phyloP scores from a whole-genome alignment of 106 monocot species.

The Gastrodia elata region DNA sequence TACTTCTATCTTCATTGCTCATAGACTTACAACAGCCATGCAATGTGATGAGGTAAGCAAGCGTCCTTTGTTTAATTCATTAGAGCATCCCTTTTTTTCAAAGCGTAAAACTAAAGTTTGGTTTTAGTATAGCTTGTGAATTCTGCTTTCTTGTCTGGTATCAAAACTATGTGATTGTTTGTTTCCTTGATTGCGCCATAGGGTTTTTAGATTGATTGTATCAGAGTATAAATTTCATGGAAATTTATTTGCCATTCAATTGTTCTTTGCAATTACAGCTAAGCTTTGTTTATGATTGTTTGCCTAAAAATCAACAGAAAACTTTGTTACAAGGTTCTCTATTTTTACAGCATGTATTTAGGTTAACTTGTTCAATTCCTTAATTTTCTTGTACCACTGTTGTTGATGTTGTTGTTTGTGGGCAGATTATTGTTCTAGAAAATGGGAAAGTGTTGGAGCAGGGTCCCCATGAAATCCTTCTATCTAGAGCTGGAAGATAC shows the following conservation, averaged over 20 bases:
- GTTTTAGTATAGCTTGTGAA: neutral
- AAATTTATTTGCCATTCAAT: no score
- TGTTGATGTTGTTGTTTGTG: neutral
- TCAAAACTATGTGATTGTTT: neutral
- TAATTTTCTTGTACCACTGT: neutral
- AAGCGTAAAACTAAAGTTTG: no score
- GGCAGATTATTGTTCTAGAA: slow-evolving; percentile 95
- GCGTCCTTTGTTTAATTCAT: no score
- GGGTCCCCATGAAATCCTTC: slow-evolving; percentile 84
- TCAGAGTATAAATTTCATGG: no score
- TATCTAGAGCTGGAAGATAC: slow-evolving; percentile 76
- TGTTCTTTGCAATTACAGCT: no score
- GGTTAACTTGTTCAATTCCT: no score
- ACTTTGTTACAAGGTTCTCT: no score
- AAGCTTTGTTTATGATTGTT: no score
- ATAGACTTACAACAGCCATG: slow-evolving; percentile 97
- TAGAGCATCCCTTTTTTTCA: neutral
- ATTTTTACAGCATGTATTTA: no score
- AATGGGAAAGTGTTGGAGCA: slow-evolving; percentile 86
- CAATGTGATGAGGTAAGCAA: slow-evolving; percentile 87
- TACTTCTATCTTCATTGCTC: slow-evolving; percentile 93
- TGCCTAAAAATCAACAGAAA: no score
- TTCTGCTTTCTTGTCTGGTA: neutral
- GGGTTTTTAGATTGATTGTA: no score
- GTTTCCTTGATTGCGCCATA: no score